Percentiles rank a stretch among this genome's conserved stretches.
Evolutionary conservation across 306 rosid genomes (phyloP).

Genomic region (Inga laurina): DNA sequence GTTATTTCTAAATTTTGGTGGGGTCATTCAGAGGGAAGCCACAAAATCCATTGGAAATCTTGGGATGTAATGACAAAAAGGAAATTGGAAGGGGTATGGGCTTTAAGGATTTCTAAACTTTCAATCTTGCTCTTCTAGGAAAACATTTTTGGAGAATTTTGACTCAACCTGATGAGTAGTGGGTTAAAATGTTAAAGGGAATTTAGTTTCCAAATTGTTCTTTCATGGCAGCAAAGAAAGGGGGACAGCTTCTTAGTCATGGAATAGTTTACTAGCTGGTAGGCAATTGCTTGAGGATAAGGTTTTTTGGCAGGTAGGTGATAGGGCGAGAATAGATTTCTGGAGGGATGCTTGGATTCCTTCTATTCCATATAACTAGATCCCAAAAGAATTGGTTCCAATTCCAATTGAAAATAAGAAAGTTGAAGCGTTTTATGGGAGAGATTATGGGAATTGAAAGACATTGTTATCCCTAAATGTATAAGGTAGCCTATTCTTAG

Average conservation of each 20-base stretch:
- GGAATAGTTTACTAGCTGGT: not conserved
- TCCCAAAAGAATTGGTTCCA: too few relatives aligned
- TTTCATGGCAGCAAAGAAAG: not conserved
- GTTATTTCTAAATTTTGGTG: too few relatives aligned
- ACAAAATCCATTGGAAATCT: not conserved
- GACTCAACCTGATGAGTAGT: not conserved
- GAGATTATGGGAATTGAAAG: too few relatives aligned
- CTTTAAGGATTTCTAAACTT: not conserved
- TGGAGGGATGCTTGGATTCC: too few relatives aligned
- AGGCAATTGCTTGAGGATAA: not conserved
- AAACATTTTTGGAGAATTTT: not conserved
- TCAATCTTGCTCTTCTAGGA: not conserved
- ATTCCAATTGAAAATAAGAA: too few relatives aligned
- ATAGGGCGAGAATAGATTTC: not conserved
- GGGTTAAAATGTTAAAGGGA: not conserved
- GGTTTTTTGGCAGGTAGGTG: not conserved
- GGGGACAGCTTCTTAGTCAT: not conserved
- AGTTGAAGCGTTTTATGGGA: too few relatives aligned
- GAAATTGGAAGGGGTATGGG: not conserved
- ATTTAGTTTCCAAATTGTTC: not conserved
- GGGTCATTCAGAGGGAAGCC: not conserved
- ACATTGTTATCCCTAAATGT: too few relatives aligned
- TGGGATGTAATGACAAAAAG: not conserved
- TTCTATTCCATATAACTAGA: too few relatives aligned
- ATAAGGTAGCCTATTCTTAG: too few relatives aligned